Evolutionary conservation across 2,329 filamentous ascomycete species (phyloP).

Genomic region (Didymella pinodella): DNA sequence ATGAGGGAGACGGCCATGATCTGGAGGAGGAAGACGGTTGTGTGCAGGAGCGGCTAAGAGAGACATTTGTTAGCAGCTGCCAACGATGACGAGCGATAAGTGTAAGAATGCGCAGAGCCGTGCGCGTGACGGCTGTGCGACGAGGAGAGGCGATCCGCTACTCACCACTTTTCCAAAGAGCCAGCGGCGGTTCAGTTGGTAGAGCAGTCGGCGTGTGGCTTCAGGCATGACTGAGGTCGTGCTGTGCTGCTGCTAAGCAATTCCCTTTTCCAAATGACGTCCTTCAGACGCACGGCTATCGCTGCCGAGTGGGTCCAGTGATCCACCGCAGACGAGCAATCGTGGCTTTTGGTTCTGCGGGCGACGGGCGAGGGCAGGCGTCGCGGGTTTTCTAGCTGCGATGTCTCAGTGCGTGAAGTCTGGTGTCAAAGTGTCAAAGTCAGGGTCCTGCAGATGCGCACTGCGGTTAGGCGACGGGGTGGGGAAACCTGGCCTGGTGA

Average conservation of each 20-base stretch:
- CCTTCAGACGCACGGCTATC: slow-evolving; percentile 29
- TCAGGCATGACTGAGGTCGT: slow-evolving; percentile 46
- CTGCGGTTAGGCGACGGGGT: slow-evolving; percentile 24
- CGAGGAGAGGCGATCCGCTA: slow-evolving; percentile 5
- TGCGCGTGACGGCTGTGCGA: slow-evolving; percentile 4
- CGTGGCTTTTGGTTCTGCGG: slow-evolving; percentile 29
- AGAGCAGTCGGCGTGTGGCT: slow-evolving; percentile 66
- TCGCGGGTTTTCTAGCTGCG: slow-evolving; percentile 15
- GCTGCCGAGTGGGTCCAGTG: slow-evolving; percentile 18
- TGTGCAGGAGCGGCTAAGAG: slow-evolving; percentile 82
- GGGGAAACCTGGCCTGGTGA: slow-evolving; percentile 20
- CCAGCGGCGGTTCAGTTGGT: slow-evolving; percentile 74
- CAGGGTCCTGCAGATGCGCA: slow-evolving; percentile 27
- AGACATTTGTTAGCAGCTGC: slow-evolving; percentile 23
- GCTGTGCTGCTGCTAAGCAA: slow-evolving; percentile 27
- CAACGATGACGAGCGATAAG: slow-evolving; percentile 12
- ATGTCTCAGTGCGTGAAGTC: slow-evolving; percentile 8
- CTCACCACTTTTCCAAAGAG: slow-evolving; percentile 77
- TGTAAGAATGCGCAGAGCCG: slow-evolving; percentile 7
- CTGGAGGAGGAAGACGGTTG: slow-evolving; percentile 84
- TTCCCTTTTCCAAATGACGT: slow-evolving; percentile 41
- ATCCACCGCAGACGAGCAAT: slow-evolving; percentile 12
- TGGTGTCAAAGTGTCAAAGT: slow-evolving; percentile 22
- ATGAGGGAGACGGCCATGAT: slow-evolving; percentile 85
- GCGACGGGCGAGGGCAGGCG: slow-evolving; percentile 16